phyloP scores from a whole-genome alignment of 768 basidiomycete genomes.

The Trametes coccinea region DNA sequence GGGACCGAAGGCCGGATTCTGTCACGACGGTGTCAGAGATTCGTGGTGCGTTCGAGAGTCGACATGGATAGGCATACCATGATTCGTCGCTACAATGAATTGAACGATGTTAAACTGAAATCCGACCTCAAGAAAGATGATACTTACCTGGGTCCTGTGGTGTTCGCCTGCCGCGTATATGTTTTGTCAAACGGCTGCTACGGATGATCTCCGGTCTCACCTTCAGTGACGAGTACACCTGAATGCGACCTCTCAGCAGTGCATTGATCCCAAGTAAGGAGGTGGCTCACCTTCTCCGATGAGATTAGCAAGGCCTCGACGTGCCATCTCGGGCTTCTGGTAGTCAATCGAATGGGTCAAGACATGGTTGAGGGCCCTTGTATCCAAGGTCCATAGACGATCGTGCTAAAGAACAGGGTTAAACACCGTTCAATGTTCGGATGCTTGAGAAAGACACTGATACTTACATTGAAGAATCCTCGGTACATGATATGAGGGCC shows the following conservation, averaged over 20 bases:
- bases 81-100: conserved; percentile 20
- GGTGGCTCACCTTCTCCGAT: neutral
- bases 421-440: neutral
- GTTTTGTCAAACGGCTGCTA: no score
- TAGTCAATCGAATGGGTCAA: conserved; percentile 56
- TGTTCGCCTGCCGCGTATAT: no score
- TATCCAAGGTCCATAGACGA: conserved; percentile 40
- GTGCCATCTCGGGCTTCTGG: conserved; percentile 50
- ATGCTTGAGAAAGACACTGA: no score
- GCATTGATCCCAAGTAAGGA: neutral
- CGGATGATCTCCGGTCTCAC: no score
- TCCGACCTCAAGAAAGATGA: no score
- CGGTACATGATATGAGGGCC: conserved; percentile 47
- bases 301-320: conserved; percentile 15
- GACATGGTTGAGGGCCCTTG: conserved; percentile 63
- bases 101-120: neutral
- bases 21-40: neutral
- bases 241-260: neutral
- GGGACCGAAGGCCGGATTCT: conserved; percentile 70
- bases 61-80: conserved; percentile 26
- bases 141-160: neutral
- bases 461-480: conserved; percentile 42
- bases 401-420: neutral
- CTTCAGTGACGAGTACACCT: no score
- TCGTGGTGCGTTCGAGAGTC: neutral